These are phyloP conservation scores for Artemisia annua DNA, from an alignment of 129 eudicot species.

Conservation along the genomic window DNA sequence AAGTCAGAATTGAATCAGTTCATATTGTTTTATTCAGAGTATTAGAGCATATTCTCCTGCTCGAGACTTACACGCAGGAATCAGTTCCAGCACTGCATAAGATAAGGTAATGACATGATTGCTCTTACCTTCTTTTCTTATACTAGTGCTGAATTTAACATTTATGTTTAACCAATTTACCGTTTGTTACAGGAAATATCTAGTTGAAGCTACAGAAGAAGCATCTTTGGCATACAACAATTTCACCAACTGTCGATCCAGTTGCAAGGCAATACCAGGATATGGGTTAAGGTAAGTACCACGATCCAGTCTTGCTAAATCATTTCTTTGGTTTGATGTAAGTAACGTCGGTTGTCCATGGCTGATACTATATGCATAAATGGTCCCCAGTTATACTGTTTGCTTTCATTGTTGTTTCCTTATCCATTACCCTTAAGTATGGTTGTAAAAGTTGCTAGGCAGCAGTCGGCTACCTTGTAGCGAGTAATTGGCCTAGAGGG, in stretches of 20 bases:
- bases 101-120: conserved; percentile 56
- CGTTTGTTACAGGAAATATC: conserved; percentile 59
- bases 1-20: too few relatives aligned
- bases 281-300: conserved; percentile 64
- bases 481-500: too few relatives aligned
- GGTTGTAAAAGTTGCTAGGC: too few relatives aligned
- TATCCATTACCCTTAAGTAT: too few relatives aligned
- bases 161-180: neutral
- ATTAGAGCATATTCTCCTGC: conserved; percentile 84
- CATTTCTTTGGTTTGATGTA: too few relatives aligned
- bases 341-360: too few relatives aligned
- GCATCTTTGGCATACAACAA: conserved; percentile 90
- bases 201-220: conserved; percentile 96
- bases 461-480: too few relatives aligned
- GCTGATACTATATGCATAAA: too few relatives aligned
- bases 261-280: conserved; percentile 96
- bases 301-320: neutral
- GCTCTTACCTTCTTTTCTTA: neutral
- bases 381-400: too few relatives aligned
- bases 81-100: conserved; percentile 92
- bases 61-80: conserved; percentile 84
- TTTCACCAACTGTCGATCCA: conserved; percentile 35
- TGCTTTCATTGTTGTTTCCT: too few relatives aligned
- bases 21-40: neutral
- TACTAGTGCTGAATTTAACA: conserved; percentile 9